Base-by-base conservation (phyloP, 225 moss, liverwort and hornwort genomes). In the Marchantia paleacea region DNA sequence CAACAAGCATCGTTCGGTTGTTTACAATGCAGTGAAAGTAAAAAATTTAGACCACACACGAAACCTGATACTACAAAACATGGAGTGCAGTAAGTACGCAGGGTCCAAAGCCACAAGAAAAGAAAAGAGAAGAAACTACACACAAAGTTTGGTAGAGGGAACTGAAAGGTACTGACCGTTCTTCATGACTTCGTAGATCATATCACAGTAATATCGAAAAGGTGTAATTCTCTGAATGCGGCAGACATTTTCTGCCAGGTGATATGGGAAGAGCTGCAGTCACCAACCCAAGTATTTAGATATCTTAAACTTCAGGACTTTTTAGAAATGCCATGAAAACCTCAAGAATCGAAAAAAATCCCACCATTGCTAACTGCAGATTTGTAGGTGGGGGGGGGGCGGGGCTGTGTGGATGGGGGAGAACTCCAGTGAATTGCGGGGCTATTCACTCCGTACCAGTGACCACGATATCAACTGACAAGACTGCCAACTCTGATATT, bases 131-230 rank as follows among this genome's bases (percentile, higher is more conserved):
- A 77, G 55, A 77, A 76, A 24, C 0, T 2, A 71, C 70, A 69
- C 2, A 39, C 39, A 39, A 39, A 39, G 69, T 31, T 25, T 47
- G 52, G 60, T 72, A 19, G 29, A 16, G 48, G 71, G 6, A 52
- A 73, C 53, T 22, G 47, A 64, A 48, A 28, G 70, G 69, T 55
- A 77, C 87, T 31, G 62, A 94, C 96, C 91, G 86, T 87, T 90
- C 69, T 86, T 94, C 91, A 94, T 94, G 26, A 96, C 91, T 79
- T 94, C 94, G 75, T 90, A 91, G 20, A 96, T 67, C 87, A 96
- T 91, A 73, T 90, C 91, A 67, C 87, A 91, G 81, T 94, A 94
- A 84, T 94, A 91, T 52, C 85, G 89, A 55, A 94, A 94, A 28
- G 91, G 89, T 53, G 94, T 84, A 68, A 90, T 78, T 84, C 89